phyloP scores from a whole-genome alignment of 2,329 filamentous ascomycete genomes.

The Helicocarpus griseus region DNA sequence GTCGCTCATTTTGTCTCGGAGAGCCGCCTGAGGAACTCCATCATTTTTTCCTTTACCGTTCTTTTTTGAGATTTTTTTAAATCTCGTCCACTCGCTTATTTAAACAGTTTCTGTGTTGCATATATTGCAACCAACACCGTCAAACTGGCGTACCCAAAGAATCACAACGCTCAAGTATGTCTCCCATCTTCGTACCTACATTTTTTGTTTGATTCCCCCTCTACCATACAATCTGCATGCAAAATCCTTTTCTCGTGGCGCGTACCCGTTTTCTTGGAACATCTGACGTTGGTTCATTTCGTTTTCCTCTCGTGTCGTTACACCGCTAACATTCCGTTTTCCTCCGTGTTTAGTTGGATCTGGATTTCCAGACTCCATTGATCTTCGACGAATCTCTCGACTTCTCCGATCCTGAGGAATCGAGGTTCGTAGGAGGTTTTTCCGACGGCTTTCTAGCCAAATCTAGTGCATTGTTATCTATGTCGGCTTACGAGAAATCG shows the following conservation, averaged over 20 bases:
- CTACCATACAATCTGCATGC: constrained; percentile 8
- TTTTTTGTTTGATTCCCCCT: constrained; percentile 14
- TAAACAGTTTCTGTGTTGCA: constrained; percentile 33
- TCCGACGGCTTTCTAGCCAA: constrained; percentile 46
- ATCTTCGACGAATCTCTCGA: constrained; percentile 39
- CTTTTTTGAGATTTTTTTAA: constrained; percentile 26
- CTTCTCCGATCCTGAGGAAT: constrained; percentile 37
- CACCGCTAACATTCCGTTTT: constrained; percentile 13
- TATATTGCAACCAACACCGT: constrained; percentile 38
- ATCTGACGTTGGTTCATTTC: constrained; percentile 3
- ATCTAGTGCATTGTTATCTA: constrained; percentile 58
- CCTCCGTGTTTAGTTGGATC: constrained; percentile 27
- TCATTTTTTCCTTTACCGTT: constrained; percentile 21
- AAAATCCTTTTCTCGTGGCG: constrained; percentile 2
- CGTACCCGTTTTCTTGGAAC: constrained; percentile 7
- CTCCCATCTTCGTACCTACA: constrained; percentile 8
- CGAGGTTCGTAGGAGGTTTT: constrained; percentile 34
- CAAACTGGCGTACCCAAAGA: constrained; percentile 42
- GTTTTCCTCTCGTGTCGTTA: neutral
- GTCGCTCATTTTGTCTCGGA: constrained; percentile 38
- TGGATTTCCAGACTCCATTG: constrained; percentile 37
- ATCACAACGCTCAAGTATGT: constrained; percentile 37
- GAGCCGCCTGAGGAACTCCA: constrained; percentile 23
- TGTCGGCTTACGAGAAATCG: constrained; percentile 73
- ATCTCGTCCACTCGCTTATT: constrained; percentile 40